phyloP scores from a whole-genome alignment of 2,329 filamentous ascomycete species.

The Spiromastix sp. region DNA sequence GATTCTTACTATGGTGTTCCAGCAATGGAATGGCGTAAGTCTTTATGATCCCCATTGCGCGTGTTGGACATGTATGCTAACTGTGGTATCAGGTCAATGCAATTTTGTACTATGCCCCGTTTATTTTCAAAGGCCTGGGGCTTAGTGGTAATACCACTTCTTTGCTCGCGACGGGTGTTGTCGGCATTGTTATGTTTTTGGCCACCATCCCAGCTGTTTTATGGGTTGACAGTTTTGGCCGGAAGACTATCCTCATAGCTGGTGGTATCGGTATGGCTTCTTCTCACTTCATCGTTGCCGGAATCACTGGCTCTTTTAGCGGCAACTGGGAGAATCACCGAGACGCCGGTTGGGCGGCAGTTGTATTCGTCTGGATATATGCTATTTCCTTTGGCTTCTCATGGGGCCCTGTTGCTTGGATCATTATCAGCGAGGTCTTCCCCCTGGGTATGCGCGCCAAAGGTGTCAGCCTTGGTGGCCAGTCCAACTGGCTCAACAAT shows the following conservation, averaged over 20 bases:
- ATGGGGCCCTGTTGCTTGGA: slow-evolving; percentile 63
- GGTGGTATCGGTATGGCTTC: slow-evolving; percentile 59
- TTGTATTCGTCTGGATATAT: slow-evolving; percentile 54
- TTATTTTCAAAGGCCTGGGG: slow-evolving; percentile 26
- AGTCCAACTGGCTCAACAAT: slow-evolving; percentile 28
- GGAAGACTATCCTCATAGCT: slow-evolving; percentile 29
- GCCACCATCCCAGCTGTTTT: slow-evolving; percentile 31
- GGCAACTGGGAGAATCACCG: slow-evolving; percentile 46
- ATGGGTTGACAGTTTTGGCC: slow-evolving; percentile 31
- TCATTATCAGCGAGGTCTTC: slow-evolving; percentile 64
- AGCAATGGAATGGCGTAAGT: slow-evolving; percentile 44
- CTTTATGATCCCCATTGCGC: too few relatives aligned
- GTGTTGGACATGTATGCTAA: too few relatives aligned
- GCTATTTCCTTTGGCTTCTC: slow-evolving; percentile 65
- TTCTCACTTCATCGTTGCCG: slow-evolving; percentile 62
- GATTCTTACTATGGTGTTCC: slow-evolving; percentile 28
- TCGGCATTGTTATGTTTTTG: slow-evolving; percentile 30
- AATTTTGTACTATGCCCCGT: slow-evolving; percentile 31
- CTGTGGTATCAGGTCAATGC: too few relatives aligned
- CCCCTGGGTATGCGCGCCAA: slow-evolving; percentile 60
- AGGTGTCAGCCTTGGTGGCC: slow-evolving; percentile 23
- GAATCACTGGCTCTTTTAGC: slow-evolving; percentile 56
- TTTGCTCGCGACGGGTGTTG: slow-evolving; percentile 30
- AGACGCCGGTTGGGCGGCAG: slow-evolving; percentile 60
- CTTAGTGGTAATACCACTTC: slow-evolving; percentile 27